Conservation (phyloP, 768 basidiomycete genomes). For the Suillus lakei region DNA sequence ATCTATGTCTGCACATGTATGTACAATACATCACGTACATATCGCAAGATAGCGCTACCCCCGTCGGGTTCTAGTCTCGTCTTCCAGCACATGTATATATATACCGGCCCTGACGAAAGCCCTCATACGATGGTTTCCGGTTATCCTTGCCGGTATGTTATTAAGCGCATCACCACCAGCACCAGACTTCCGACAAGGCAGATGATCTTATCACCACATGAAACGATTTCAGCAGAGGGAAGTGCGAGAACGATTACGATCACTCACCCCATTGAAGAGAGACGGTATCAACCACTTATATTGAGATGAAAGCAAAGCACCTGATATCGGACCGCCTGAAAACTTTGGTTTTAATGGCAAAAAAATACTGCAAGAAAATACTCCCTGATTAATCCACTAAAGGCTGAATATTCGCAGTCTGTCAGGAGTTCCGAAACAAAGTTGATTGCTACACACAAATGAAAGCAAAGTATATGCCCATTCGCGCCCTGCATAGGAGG, state of each 20-base stretch:
- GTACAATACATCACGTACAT: too few species aligned
- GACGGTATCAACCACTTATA: conserved; percentile 64
- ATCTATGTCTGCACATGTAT: too few species aligned
- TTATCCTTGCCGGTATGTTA: not conserved
- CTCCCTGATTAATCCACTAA: conserved; percentile 27
- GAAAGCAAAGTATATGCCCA: conserved; percentile 55
- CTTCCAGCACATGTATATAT: not conserved
- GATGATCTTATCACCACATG: not conserved
- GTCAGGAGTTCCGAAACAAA: not conserved
- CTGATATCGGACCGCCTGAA: conserved; percentile 58
- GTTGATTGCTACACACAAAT: conserved; percentile 32
- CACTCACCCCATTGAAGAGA: conserved; percentile 50
- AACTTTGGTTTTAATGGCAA: conserved; percentile 9
- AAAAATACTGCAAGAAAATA: not conserved
- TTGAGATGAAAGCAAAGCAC: conserved; percentile 52
- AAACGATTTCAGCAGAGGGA: not conserved
- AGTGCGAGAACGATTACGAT: not conserved
- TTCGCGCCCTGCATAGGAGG: conserved; percentile 28
- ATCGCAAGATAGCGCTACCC: not conserved
- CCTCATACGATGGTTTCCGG: not conserved
- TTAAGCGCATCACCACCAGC: not conserved
- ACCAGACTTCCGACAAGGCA: not conserved
- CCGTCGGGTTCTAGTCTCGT: not conserved
- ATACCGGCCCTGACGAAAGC: too few species aligned
- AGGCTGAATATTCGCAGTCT: conserved; percentile 15